Evolutionary conservation across 176 grass and related monocot species (phyloP), one percentile per base, ranked within the genome.

Genomic region (Triticum timopheevii): DNA sequence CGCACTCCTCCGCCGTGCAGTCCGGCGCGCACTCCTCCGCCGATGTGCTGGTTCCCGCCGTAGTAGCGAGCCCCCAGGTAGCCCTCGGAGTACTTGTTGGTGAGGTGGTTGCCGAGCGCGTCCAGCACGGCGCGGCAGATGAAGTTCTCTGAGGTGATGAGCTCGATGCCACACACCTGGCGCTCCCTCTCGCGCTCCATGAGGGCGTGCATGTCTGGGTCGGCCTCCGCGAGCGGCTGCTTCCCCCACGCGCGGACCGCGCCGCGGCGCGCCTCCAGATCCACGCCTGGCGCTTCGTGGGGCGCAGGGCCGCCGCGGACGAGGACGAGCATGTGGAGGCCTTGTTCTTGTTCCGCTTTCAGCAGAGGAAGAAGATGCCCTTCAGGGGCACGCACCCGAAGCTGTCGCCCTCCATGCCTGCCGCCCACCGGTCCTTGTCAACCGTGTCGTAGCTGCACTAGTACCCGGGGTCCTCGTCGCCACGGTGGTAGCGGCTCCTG

Each of bases 51-150:
- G 77, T 98, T 98, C 62, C 94, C 97, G 20, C 92, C 82, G 36
- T 98, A 98, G 85, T 98, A 98, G 22, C 97, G 91, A 1, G 90
- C 84, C 4, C 97, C 93, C 0, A 94, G 97, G 34, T 77, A 79
- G 1, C 97, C 97, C 87, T 99, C 97, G 11, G 92, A 96, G 80
- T 99, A 99, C 87, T 99, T 99, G 83, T 99, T 99, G n/a, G 97
- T 96, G 56, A 99, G 90, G 78, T 99, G 97, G 89, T 94, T 99
- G 61, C 97, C 97, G 17, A 99, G 94, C 24, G 97, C 92, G 25
- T 98, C 92, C 25, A 98, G 97, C 38, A 98, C 94, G 3, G 94
- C 94, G 61, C 92, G 97, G 89, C 97, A 98, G 59, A 93, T 94
- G 80, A 96, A 98, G 72, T 98, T 98, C 87, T 98, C 94, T 13